These are phyloP conservation scores for Fraxinus baroniana DNA, from an alignment of 305 asterid genomes.

Conservation along the genomic window DNA sequence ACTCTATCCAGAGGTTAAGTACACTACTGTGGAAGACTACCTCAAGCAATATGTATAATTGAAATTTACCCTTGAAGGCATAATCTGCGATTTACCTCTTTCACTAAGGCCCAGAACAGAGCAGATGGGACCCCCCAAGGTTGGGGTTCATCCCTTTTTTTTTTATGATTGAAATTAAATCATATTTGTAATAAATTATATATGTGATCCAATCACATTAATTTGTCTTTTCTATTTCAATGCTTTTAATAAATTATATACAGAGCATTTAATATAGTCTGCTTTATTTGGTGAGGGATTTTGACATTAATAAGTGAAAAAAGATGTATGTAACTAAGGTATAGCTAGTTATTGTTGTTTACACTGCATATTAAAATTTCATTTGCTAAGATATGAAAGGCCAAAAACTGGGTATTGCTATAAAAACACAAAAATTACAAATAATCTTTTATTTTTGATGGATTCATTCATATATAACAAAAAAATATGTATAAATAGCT, in stretches of 20 bases:
- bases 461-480: not conserved
- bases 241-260: not conserved
- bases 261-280: not conserved
- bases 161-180: no score
- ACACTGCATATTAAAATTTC: not conserved
- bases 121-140: no score
- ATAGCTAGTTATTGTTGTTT: not conserved
- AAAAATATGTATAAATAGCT: no score
- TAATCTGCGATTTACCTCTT: no score
- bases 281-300: not conserved
- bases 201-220: not conserved
- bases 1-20: conserved; percentile 47
- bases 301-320: no score
- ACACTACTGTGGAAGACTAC: conserved; percentile 34
- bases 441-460: not conserved
- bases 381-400: not conserved
- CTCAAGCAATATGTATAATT: conserved; percentile 41
- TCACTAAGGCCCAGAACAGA: no score
- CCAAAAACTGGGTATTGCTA: not conserved
- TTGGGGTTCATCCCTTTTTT: no score
- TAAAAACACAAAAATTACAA: no score
- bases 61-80: no score
- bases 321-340: not conserved
- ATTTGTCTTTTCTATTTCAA: not conserved
- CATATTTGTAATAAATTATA: not conserved